A percentile compares a stretch with the other conserved stretches of the same genome.
These are phyloP conservation scores for Nothophaeocryptopus gaeumannii DNA, from an alignment of 2,329 filamentous ascomycete species.

Conservation along the genomic window DNA sequence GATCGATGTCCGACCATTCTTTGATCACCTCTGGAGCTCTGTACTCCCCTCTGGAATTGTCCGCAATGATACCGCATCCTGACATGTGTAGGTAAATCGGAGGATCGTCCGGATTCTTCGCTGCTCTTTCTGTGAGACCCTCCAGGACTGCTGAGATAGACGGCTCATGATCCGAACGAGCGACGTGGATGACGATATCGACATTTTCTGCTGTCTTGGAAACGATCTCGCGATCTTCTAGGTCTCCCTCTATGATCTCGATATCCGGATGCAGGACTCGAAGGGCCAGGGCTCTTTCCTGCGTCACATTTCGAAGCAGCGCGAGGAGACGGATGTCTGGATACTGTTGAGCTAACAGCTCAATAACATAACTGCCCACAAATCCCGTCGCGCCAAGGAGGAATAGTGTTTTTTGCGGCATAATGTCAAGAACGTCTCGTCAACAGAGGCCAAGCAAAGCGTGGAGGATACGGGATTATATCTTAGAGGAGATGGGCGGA, in stretches of 20 bases:
- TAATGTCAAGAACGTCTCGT: too few species aligned
- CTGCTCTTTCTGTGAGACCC: neutral
- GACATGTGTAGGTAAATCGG: slow-evolving; percentile 1
- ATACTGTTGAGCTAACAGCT: neutral
- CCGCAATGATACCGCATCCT: neutral
- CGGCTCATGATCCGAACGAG: neutral
- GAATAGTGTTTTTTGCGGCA: neutral
- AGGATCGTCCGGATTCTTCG: neutral
- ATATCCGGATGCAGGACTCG: neutral
- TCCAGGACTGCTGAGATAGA: neutral
- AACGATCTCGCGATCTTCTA: neutral
- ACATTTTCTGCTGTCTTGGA: neutral
- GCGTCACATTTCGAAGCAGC: neutral
- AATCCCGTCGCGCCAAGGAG: neutral
- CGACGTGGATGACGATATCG: slow-evolving; percentile 1
- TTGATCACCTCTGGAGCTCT: neutral
- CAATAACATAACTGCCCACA: neutral
- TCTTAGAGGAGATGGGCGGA: too few species aligned
- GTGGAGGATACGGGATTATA: too few species aligned
- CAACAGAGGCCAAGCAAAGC: too few species aligned
- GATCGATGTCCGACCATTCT: slow-evolving; percentile 1
- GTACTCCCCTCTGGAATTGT: neutral
- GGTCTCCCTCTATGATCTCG: neutral
- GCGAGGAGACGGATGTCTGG: neutral
- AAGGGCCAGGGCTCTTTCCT: neutral